A percentile compares a stretch with the other conserved stretches of the same genome.
Conservation (phyloP, 805 yeast species). For the Teunomyces stri region DNA sequence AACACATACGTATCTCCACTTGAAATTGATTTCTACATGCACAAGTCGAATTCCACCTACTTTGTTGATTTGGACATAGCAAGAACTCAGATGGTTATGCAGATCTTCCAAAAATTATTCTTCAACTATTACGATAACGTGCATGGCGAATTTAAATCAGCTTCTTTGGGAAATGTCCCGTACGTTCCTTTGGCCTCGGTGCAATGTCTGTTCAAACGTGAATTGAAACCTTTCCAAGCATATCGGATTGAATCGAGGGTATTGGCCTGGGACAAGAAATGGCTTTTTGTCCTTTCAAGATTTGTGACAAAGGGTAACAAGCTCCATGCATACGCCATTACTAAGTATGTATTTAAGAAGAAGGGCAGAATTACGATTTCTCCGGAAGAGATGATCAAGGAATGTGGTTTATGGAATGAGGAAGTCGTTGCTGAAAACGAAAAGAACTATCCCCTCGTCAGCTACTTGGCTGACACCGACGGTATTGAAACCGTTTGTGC, state of each 20-base stretch:
- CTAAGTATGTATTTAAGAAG: constrained; percentile 77
- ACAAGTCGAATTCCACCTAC: constrained; percentile 86
- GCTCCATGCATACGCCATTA: constrained; percentile 58
- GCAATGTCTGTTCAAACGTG: constrained; percentile 63
- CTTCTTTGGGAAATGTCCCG: constrained; percentile 40
- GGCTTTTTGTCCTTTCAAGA: constrained; percentile 71
- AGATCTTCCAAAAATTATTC: constrained; percentile 57
- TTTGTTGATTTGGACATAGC: constrained; percentile 78
- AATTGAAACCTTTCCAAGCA: constrained; percentile 63
- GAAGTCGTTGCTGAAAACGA: constrained; percentile 44
- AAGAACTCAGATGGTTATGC: constrained; percentile 60
- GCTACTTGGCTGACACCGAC: constrained; percentile 20
- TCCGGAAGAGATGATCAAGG: constrained; percentile 58
- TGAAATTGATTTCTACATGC: constrained; percentile 84
- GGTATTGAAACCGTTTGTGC: not conserved
- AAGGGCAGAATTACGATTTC: constrained; percentile 70
- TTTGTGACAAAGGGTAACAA: constrained; percentile 44
- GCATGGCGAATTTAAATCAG: constrained; percentile 28
- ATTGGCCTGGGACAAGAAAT: constrained; percentile 82
- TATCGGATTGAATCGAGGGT: constrained; percentile 59
- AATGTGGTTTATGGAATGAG: constrained; percentile 55
- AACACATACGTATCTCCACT: constrained; percentile 64
- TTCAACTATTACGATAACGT: constrained; percentile 41
- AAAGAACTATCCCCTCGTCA: constrained; percentile 40
- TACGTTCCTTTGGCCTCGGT: constrained; percentile 79